Evolutionary conservation across 73 alveolate genomes (phyloP).

Genomic region (Paramecium bursaria): DNA sequence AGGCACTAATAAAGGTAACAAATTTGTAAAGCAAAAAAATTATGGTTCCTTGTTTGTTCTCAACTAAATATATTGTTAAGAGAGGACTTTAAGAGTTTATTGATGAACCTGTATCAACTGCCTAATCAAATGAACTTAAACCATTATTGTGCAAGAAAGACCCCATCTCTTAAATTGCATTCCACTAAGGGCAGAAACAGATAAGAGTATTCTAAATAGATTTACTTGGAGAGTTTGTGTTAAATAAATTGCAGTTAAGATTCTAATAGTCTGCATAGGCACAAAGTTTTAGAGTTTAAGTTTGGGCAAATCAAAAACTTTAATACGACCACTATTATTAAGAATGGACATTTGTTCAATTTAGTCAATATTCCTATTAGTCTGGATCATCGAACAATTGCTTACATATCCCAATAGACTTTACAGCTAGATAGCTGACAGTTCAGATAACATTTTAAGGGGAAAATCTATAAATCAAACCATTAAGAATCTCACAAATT

Average conservation of each 20-base stretch:
- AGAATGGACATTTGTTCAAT: slow-evolving; percentile 43
- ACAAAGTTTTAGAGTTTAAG: slow-evolving; percentile 22
- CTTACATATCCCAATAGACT: not conserved
- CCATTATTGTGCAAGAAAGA: not conserved
- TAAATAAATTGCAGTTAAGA: slow-evolving; percentile 7
- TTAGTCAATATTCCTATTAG: slow-evolving; percentile 34
- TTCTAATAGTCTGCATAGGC: not conserved
- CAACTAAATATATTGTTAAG: slow-evolving; percentile 37
- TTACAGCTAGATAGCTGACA: slow-evolving; percentile 8
- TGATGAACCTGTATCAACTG: not conserved
- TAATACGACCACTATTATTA: not conserved
- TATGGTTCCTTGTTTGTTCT: slow-evolving; percentile 1
- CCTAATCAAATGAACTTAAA: not conserved
- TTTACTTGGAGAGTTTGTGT: slow-evolving; percentile 31
- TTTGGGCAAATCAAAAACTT: slow-evolving; percentile 22
- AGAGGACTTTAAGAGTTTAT: not conserved
- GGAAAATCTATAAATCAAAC: not conserved
- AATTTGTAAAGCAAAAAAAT: not conserved
- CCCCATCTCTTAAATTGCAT: slow-evolving; percentile 12
- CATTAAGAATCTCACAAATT: not conserved
- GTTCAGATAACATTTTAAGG: slow-evolving; percentile 40
- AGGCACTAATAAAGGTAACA: not conserved
- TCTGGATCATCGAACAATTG: slow-evolving; percentile 25
- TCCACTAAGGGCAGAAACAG: not conserved
- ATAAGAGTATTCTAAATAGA: slow-evolving; percentile 31